Evolutionary conservation across 768 basidiomycete species (phyloP), one percentile per base, ranked within the genome.

Genomic region (Suillus paluster): DNA sequence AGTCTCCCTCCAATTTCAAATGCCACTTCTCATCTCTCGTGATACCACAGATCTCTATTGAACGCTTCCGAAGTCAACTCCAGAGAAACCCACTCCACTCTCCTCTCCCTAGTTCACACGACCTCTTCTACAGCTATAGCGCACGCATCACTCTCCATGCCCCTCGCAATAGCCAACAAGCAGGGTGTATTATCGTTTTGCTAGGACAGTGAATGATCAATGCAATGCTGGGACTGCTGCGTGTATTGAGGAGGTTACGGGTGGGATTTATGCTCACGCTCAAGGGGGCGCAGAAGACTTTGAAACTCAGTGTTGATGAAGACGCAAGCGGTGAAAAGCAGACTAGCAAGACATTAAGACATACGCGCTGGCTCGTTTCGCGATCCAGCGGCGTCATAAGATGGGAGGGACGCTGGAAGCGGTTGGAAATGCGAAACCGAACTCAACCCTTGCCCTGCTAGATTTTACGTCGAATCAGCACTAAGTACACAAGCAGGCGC

Each of bases 131-230:
- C 34, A 55, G 71, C 0, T 92, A 87, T 67, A 78, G 86, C 2
- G 81, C 87, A 1, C 84, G 88, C 5, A 85, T 92, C 12, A 81
- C 88, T 6, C 78, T 93, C 8, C 82, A 88, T 61, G 84, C 89
- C 2, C 73, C 84, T 5, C 84, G 85, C 1, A 78, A 83, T 9
- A 70, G 76, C 0, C 77, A 79, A 12, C 80, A 84, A 2, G 91
- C 92, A 19, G 66, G 79, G 77, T 80, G 41, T 89, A 87, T 60
- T 94, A 92, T 71, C 79, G 78, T 45, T 81, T 88, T 5, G 88
- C 90, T 4, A 55, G 10, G 23, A 25, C 23, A 1, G 17, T 39
- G 12, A 36, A 55, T 12, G 36, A 55, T 15, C 36, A 38, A n/a
- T n/a, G n/a, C n/a, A n/a, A n/a, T n/a, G n/a, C n/a, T n/a, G n/a